Percentiles rank a stretch among this genome's conserved stretches.
Evolutionary conservation across 441 rosid genomes (phyloP).

Genomic region (Flueggea neowawraea): DNA sequence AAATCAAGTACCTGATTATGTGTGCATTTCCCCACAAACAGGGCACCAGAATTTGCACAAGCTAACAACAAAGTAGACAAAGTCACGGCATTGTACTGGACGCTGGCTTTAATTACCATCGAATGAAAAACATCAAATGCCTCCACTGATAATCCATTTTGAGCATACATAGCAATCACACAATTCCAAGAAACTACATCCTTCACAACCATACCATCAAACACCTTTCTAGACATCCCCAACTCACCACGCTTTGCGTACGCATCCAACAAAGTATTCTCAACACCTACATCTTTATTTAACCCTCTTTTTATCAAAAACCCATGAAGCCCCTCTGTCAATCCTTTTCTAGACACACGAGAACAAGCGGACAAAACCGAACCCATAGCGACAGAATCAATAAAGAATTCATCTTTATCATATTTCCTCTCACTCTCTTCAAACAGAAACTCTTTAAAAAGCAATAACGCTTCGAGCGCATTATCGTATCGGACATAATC

Average conservation of each 20-base stretch:
- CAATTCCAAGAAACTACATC: constrained; percentile 80
- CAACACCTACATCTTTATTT: constrained; percentile 47
- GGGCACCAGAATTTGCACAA: constrained; percentile 64
- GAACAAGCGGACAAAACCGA: constrained; percentile 97
- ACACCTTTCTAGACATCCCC: constrained; percentile 55
- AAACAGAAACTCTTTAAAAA: constrained; percentile 58
- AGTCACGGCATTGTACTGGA: constrained; percentile 59
- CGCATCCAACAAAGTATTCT: constrained; percentile 68
- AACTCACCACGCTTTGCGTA: constrained; percentile 67
- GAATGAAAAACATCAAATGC: constrained; percentile 52
- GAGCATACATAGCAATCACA: constrained; percentile 69
- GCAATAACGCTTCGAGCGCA: constrained; percentile 49
- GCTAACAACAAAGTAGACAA: constrained; percentile 67
- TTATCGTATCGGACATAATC: constrained; percentile 65
- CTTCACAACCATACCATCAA: constrained; percentile 57
- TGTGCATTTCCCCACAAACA: constrained; percentile 58
- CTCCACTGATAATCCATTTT: constrained; percentile 57
- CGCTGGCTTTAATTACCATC: constrained; percentile 37
- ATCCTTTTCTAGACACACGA: constrained; percentile 36
- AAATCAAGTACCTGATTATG: constrained; percentile 61
- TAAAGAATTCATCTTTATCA: constrained; percentile 21
- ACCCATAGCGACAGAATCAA: constrained; percentile 65
- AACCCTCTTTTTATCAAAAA: constrained; percentile 62
- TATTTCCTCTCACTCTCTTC: constrained; percentile 38
- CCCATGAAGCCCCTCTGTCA: constrained; percentile 59